phyloP scores from a whole-genome alignment of 2,329 filamentous ascomycete genomes.

The Fusarium nodosum region DNA sequence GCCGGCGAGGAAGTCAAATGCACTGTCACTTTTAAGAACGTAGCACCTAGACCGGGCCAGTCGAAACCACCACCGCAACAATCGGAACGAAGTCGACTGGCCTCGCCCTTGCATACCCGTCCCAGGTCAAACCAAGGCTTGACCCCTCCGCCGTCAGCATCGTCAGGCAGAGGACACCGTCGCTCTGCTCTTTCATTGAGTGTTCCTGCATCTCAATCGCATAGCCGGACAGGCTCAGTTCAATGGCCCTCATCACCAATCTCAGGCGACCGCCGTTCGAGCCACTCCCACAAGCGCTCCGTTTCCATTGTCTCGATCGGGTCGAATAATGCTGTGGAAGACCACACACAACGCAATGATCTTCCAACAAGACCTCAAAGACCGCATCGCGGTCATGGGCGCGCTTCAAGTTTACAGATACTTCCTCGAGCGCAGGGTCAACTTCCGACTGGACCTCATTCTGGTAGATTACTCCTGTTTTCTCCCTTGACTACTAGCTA shows the following conservation, averaged over 20 bases:
- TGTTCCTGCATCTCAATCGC: conserved; percentile 61
- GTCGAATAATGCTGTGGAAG: conserved; percentile 65
- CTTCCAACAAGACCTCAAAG: conserved; percentile 61
- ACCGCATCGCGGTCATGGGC: conserved; percentile 74
- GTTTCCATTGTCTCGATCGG: conserved; percentile 87
- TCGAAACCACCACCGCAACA: conserved; percentile 46
- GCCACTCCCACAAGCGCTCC: conserved; percentile 79
- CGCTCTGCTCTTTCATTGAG: conserved; percentile 74
- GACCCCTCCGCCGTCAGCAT: conserved; percentile 60
- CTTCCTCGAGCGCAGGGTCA: conserved; percentile 55
- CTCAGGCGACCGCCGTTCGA: conserved; percentile 52
- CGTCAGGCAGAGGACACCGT: conserved; percentile 69
- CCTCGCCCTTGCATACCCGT: conserved; percentile 61
- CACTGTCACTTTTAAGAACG: conserved; percentile 95
- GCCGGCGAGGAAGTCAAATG: conserved; percentile 96
- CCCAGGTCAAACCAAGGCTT: conserved; percentile 60
- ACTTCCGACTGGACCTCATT: conserved; percentile 60
- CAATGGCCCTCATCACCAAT: conserved; percentile 60
- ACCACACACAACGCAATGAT: conserved; percentile 61
- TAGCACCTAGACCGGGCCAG: conserved; percentile 64
- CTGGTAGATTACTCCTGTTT: conserved; percentile 53
- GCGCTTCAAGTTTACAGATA: conserved; percentile 87
- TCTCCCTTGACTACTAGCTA: conserved; percentile 22
- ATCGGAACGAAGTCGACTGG: conserved; percentile 54
- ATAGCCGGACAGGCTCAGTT: conserved; percentile 62